A percentile compares a stretch with the other conserved stretches of the same genome.
Conservation (phyloP, 2,329 filamentous ascomycete genomes). For the Colletotrichum sp. region DNA sequence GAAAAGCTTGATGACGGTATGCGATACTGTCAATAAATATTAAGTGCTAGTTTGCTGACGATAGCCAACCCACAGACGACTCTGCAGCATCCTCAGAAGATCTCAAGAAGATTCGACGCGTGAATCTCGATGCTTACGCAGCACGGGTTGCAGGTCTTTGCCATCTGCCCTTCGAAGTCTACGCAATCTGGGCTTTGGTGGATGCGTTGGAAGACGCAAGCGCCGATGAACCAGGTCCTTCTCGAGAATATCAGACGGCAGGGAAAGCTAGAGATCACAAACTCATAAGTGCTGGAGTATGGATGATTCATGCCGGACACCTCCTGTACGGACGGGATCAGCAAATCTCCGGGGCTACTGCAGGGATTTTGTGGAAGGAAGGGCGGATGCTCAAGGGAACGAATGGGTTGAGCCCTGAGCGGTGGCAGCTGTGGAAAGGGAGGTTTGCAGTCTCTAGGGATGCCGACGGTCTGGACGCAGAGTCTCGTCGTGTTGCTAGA, state of each 20-base stretch:
- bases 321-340: background rate
- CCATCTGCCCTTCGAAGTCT: background rate
- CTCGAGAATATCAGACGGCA: rapidly evolving
- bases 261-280: background rate
- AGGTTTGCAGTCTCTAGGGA: background rate
- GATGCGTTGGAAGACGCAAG: background rate
- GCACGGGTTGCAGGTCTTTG: background rate
- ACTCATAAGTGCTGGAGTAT: background rate
- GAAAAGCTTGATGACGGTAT: background rate
- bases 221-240: rapidly evolving
- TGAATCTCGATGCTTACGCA: background rate
- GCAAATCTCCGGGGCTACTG: background rate
- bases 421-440: background rate
- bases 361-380: background rate
- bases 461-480: background rate
- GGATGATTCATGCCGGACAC: background rate
- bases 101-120: background rate
- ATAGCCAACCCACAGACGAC: rapidly evolving
- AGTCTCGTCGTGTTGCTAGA: background rate
- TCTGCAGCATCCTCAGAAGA: background rate
- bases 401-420: background rate
- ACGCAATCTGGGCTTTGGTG: background rate
- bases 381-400: background rate
- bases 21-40: rapidly evolving
- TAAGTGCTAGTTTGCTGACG: background rate